Conservation (phyloP, 192 early-diverging fungal genomes). For the Coemansia sp. region DNA sequence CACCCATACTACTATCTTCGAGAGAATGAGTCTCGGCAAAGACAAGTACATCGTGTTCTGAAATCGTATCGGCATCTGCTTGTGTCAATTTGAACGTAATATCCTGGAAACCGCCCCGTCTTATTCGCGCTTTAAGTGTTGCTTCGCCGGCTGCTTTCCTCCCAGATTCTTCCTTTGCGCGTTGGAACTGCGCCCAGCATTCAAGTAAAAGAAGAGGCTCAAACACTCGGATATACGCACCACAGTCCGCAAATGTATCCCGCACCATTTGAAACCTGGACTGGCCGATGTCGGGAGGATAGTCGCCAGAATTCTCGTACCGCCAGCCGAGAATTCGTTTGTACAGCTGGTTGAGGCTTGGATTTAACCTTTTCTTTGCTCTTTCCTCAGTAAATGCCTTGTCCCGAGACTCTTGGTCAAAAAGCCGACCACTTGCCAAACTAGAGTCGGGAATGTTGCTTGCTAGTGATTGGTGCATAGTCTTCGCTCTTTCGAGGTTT, state of each 20-base stretch:
- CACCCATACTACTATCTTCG: no score
- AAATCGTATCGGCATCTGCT: slow-evolving; percentile 49
- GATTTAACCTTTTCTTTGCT: no score
- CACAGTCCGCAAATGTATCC: no score
- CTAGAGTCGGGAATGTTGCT: no score
- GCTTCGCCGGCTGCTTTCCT: slow-evolving; percentile 33
- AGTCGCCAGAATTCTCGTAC: no score
- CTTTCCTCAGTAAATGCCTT: slow-evolving; percentile 41
- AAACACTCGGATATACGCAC: no score
- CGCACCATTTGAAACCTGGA: no score
- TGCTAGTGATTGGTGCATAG: no score
- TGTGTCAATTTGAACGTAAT: slow-evolving; percentile 58
- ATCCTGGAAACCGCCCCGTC: slow-evolving; percentile 78
- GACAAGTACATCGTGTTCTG: slow-evolving; percentile 66
- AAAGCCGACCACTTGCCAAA: background rate
- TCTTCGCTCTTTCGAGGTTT: no score
- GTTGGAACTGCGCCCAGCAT: no score
- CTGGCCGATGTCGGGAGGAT: no score
- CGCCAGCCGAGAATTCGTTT: slow-evolving; percentile 67
- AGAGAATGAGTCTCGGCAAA: slow-evolving; percentile 49
- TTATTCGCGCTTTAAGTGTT: slow-evolving; percentile 57
- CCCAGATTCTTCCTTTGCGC: slow-evolving; percentile 64
- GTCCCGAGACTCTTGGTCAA: slow-evolving; percentile 26
- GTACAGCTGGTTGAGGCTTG: slow-evolving; percentile 61
- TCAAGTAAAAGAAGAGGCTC: no score